Percentiles rank a stretch among this genome's conserved stretches.
Evolutionary conservation across 2,329 filamentous ascomycete genomes (phyloP).

Genomic region (Fusarium sp.): DNA sequence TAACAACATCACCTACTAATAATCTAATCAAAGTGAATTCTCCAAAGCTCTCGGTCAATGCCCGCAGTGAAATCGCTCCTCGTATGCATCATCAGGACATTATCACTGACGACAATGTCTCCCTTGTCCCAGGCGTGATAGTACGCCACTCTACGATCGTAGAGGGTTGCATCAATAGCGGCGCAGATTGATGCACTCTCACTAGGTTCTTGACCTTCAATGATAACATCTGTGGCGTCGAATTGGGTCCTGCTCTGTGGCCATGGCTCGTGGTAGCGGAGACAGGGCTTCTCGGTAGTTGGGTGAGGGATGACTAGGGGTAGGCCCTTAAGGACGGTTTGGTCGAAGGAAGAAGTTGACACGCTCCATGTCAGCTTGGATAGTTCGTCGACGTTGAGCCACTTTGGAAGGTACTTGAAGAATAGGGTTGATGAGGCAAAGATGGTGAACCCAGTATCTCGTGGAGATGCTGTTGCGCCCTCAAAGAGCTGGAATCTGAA

Average conservation of each 20-base stretch:
- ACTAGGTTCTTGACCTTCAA: constrained; percentile 51
- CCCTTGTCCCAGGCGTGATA: constrained; percentile 67
- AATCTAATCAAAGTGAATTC: constrained; percentile 62
- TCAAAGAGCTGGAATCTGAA: constrained; percentile 66
- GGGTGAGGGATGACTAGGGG: constrained; percentile 61
- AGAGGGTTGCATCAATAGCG: constrained; percentile 56
- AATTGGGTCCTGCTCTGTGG: constrained; percentile 64
- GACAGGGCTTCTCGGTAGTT: constrained; percentile 58
- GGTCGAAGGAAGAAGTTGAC: constrained; percentile 60
- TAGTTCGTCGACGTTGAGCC: constrained; percentile 53
- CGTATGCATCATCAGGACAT: constrained; percentile 63
- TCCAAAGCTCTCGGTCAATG: constrained; percentile 61
- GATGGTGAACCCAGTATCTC: constrained; percentile 65
- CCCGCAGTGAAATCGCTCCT: constrained; percentile 59
- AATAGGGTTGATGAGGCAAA: constrained; percentile 65
- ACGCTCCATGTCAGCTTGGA: constrained; percentile 61
- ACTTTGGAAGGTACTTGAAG: constrained; percentile 59
- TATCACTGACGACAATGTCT: constrained; percentile 66
- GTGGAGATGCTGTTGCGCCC: constrained; percentile 59
- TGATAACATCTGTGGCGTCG: constrained; percentile 57
- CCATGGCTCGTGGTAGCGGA: constrained; percentile 69
- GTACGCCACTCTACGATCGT: constrained; percentile 63
- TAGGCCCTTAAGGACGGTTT: constrained; percentile 56
- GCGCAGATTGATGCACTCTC: constrained; percentile 54
- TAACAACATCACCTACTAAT: neutral